A percentile compares a stretch with the other conserved stretches of the same genome.
Conservation (phyloP, 257 asterid species). For the Gardenia jasminoides region DNA sequence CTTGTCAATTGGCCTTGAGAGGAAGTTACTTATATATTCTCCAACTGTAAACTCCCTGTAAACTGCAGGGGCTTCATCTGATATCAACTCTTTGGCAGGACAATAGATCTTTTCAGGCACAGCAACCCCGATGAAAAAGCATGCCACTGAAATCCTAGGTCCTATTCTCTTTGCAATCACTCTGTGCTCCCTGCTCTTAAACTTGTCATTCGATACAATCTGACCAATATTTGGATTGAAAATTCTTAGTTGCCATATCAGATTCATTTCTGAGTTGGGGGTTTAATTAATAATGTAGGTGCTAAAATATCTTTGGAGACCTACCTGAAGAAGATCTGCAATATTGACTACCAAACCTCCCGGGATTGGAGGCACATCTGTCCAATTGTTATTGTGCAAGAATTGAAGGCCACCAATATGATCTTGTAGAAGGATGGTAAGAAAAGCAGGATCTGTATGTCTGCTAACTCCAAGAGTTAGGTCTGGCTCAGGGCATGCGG, state of each 20-base stretch:
- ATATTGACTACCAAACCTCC: slow-evolving; percentile 61
- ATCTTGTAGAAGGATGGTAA: slow-evolving; percentile 65
- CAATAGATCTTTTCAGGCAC: slow-evolving; percentile 35
- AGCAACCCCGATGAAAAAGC: slow-evolving; percentile 47
- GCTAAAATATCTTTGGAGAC: neutral
- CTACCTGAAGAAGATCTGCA: slow-evolving; percentile 74
- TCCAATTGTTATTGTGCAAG: slow-evolving; percentile 45
- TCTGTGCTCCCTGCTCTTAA: slow-evolving; percentile 57
- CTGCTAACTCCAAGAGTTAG: slow-evolving; percentile 58
- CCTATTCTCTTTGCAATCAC: slow-evolving; percentile 55
- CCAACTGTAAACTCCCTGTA: slow-evolving; percentile 49
- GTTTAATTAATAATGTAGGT: neutral
- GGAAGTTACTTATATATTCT: slow-evolving; percentile 30
- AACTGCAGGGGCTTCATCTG: slow-evolving; percentile 31
- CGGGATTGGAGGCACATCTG: slow-evolving; percentile 43
- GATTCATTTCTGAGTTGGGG: too few relatives aligned
- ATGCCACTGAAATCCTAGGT: slow-evolving; percentile 69
- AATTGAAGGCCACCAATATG: slow-evolving; percentile 69
- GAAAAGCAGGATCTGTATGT: slow-evolving; percentile 60
- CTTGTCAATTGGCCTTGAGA: neutral
- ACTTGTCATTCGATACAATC: slow-evolving; percentile 62
- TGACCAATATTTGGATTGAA: slow-evolving; percentile 11
- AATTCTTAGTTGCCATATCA: neutral
- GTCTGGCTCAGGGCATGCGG: slow-evolving; percentile 77
- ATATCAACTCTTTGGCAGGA: slow-evolving; percentile 54